phyloP scores from a whole-genome alignment of 768 basidiomycete genomes.

The Tricholoma matsutake region DNA sequence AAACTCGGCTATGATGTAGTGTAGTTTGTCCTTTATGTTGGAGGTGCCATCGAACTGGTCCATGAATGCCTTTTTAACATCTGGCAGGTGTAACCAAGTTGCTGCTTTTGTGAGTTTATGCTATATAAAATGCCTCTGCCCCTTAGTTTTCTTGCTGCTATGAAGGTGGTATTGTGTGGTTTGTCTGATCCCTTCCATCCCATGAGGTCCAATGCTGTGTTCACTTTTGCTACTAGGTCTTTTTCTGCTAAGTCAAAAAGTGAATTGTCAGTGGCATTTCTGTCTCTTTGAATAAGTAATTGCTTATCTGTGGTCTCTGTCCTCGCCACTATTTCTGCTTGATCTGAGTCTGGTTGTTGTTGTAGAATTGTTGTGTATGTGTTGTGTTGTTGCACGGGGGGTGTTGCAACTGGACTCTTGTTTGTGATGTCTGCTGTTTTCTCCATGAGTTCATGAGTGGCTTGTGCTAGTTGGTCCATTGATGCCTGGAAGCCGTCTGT shows the following conservation, averaged over 20 bases:
- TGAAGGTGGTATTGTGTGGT: neutral
- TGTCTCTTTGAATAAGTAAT: too few relatives aligned
- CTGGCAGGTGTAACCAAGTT: too few relatives aligned
- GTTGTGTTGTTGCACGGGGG: neutral
- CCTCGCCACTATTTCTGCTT: neutral
- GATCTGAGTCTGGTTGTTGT: neutral
- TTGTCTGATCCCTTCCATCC: neutral
- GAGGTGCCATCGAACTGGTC: neutral
- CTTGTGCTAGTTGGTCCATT: neutral
- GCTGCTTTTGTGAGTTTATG: neutral
- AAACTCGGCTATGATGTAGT: too few relatives aligned
- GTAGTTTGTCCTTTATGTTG: too few relatives aligned
- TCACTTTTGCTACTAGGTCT: neutral
- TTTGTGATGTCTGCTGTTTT: neutral
- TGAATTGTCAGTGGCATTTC: neutral
- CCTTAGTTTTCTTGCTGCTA: neutral
- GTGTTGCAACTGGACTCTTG: neutral
- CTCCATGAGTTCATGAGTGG: neutral
- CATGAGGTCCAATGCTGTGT: too few relatives aligned
- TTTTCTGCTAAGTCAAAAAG: neutral
- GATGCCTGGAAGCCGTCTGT: neutral
- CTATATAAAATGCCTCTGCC: neutral
- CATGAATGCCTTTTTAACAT: neutral
- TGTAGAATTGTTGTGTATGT: neutral
- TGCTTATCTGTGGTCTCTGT: neutral